These are phyloP conservation scores for Hydnum rufescens DNA, from an alignment of 768 basidiomycete species.

Conservation along the genomic window DNA sequence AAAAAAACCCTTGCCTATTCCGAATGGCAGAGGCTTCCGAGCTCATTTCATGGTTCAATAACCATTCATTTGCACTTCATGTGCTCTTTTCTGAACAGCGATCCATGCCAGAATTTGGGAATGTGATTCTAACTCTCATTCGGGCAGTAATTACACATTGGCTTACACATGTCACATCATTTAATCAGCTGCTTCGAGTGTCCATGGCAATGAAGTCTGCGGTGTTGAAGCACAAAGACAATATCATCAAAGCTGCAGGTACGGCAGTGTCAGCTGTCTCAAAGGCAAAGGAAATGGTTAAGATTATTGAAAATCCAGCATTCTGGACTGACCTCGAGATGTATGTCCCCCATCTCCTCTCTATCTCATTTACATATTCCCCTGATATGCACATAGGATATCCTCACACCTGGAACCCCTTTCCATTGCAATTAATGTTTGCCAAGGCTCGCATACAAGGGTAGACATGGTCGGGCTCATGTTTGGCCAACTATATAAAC, in stretches of 20 bases:
- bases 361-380: neutral
- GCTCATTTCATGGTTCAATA: neutral
- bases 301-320: neutral
- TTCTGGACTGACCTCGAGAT: neutral
- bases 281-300: neutral
- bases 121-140: neutral
- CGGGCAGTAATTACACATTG: neutral
- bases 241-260: neutral
- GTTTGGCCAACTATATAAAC: neutral
- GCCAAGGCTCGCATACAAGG: neutral
- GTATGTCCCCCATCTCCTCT: neutral
- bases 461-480: neutral
- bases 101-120: neutral
- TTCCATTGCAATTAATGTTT: neutral
- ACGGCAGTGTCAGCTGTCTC: neutral
- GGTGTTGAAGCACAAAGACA: neutral
- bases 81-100: neutral
- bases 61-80: neutral
- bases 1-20: neutral
- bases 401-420: neutral
- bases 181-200: neutral
- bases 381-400: neutral
- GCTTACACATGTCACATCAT: neutral
- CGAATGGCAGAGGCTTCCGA: neutral
- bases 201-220: neutral